Evolutionary conservation across 441 rosid genomes (phyloP), one percentile per base, ranked within the genome.

Genomic region (Mallotus repandus): DNA sequence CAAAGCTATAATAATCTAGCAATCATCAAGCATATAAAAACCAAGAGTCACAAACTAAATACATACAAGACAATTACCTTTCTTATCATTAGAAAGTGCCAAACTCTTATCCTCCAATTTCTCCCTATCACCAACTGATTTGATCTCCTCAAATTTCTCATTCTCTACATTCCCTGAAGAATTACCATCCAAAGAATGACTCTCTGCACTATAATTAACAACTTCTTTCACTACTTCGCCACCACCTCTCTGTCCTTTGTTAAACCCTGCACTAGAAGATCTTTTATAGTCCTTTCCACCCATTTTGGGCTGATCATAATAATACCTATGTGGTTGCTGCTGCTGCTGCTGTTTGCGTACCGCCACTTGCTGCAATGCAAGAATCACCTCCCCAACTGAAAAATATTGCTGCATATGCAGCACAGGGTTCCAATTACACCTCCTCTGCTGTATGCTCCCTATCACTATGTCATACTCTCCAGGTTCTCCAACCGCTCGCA

Each of bases 401-500:
- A 76, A 89, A 76, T 83, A 93, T 70, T 89, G 99, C 85, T 93
- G 97, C 96, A 96, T 83, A 87, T 84, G 83, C 29, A 90, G 86
- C 83, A 90, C 92, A 0, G 87, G 84, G 78, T 77, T 85, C 99
- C 99, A 95, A 79, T 79, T 83, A 77, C 84, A 76, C 78, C 97
- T 88, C 86, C 99, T 86, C 73, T 89, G 94, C 69, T 88, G 87
- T 68, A 95, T 86, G 72, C 74, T 69, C 56, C 80, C 83, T 22
- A 89, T 65, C 60, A 84, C 94, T 0, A 71, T 7, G 7, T 89
- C 96, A 59, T 95, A 91, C 62, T 95, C 97, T 4, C 93, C 90
- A 0, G 84, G 88, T 43, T 89, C 96, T 10, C 96, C 93, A 7
- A 89, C 79, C 0, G 84, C 66, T 5, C 83, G 75, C 66, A 95